These are phyloP conservation scores for Trichocladium antarcticum DNA, from an alignment of 495 filamentous ascomycete genomes.

Conservation along the genomic window DNA sequence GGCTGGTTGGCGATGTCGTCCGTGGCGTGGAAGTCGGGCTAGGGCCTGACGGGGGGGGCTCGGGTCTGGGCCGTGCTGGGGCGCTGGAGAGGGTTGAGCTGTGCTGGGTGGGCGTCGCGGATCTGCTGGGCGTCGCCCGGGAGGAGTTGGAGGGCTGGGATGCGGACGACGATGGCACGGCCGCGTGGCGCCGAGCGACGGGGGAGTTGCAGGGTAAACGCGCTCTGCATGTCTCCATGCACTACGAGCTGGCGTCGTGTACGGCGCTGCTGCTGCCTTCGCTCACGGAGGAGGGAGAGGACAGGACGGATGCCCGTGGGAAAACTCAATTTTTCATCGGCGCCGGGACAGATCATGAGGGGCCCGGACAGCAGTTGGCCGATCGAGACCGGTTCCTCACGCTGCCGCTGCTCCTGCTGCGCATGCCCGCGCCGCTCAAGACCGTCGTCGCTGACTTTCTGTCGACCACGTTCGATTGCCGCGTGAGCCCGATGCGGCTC, in stretches of 20 bases:
- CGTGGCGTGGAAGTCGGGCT: constrained; percentile 37
- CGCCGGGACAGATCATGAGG: neutral
- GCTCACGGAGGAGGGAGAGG: constrained; percentile 2
- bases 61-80: constrained; percentile 28
- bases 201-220: too few relatives aligned
- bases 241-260: constrained; percentile 33
- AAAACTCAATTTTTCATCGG: constrained; percentile 2
- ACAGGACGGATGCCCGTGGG: neutral
- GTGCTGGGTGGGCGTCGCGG: constrained; percentile 18
- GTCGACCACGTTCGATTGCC: constrained; percentile 37
- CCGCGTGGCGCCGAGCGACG: too few relatives aligned
- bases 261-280: constrained; percentile 32
- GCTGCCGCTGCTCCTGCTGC: constrained; percentile 34
- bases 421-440: constrained; percentile 38
- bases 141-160: neutral
- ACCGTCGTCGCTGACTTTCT: constrained; percentile 33
- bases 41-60: constrained; percentile 15
- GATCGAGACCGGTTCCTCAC: constrained; percentile 19
- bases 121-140: constrained; percentile 10
- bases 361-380: constrained; percentile 7
- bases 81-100: constrained; percentile 30
- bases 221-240: too few relatives aligned
- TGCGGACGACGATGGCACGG: neutral
- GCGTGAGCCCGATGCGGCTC: constrained; percentile 32
- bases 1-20: constrained; percentile 38